Evolutionary conservation across 2,329 filamentous ascomycete genomes (phyloP).

Genomic region (Penicillium sp.): DNA sequence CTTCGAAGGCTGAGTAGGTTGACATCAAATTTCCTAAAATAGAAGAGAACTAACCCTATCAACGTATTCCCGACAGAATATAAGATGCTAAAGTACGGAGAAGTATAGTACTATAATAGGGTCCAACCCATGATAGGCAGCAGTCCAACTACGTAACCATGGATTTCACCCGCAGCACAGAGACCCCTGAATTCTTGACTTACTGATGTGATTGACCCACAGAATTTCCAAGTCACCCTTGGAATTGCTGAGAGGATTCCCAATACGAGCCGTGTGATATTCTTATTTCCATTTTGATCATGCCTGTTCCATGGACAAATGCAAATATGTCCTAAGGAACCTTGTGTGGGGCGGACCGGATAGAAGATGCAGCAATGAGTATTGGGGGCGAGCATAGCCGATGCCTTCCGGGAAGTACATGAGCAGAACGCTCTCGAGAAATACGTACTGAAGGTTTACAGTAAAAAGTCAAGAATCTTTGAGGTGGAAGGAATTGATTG

Average conservation of each 20-base stretch:
- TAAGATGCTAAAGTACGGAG: background rate
- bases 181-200: slow-evolving; percentile 2
- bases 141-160: background rate
- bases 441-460: background rate
- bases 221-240: background rate
- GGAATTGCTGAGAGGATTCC: background rate
- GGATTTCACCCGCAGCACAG: background rate
- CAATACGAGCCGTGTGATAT: background rate
- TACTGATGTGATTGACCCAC: slow-evolving; percentile 1
- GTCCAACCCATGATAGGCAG: background rate
- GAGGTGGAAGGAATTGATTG: background rate
- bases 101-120: background rate
- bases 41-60: background rate
- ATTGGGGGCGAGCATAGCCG: background rate
- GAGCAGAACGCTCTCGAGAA: background rate
- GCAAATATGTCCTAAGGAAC: background rate
- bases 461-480: background rate
- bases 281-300: background rate
- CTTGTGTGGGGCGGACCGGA: background rate
- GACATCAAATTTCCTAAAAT: background rate
- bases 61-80: background rate
- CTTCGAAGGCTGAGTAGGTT: background rate
- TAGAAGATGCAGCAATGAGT: background rate
- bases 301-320: background rate
- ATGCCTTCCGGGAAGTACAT: background rate